Conservation (phyloP, 1,139 yeast genomes). For the Sugiyamaella grinbergsii region DNA sequence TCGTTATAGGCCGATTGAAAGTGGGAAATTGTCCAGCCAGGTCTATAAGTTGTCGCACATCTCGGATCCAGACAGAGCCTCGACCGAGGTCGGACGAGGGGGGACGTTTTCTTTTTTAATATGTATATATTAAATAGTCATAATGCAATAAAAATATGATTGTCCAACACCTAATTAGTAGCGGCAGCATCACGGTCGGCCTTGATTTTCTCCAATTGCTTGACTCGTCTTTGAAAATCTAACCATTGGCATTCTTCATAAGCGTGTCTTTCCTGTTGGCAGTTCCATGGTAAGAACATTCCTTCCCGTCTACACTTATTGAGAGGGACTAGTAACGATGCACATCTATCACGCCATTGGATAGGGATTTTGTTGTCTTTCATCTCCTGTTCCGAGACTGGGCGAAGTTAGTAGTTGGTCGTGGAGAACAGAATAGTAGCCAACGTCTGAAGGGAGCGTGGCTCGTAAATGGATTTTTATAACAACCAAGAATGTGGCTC, state of each 20-base stretch:
- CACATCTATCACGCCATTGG: slow-evolving; percentile 85
- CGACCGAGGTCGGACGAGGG: no score
- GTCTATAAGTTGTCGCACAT: no score
- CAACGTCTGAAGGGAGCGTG: background rate
- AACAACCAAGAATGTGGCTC: background rate
- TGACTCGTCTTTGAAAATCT: slow-evolving; percentile 80
- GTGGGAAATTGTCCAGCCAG: no score
- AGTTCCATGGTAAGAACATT: slow-evolving; percentile 64
- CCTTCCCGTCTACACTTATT: slow-evolving; percentile 60
- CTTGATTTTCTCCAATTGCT: slow-evolving; percentile 65
- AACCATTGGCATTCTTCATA: slow-evolving; percentile 86
- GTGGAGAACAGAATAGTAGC: background rate
- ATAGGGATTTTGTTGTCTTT: slow-evolving; percentile 78
- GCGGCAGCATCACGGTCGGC: slow-evolving; percentile 32
- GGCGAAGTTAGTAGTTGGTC: slow-evolving; percentile 11
- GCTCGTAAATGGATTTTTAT: background rate
- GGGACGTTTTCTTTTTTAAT: no score
- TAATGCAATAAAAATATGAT: background rate
- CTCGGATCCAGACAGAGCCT: no score
- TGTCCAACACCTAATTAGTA: slow-evolving; percentile 9
- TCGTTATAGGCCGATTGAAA: no score
- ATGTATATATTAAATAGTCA: background rate
- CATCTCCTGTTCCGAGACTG: slow-evolving; percentile 83
- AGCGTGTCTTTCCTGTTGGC: slow-evolving; percentile 76
- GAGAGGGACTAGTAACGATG: slow-evolving; percentile 68